Percentiles rank a stretch among this genome's conserved stretches.
These are phyloP conservation scores for Phytophthora pisi DNA, from an alignment of 352 stramenopile genomes.

Conservation along the genomic window DNA sequence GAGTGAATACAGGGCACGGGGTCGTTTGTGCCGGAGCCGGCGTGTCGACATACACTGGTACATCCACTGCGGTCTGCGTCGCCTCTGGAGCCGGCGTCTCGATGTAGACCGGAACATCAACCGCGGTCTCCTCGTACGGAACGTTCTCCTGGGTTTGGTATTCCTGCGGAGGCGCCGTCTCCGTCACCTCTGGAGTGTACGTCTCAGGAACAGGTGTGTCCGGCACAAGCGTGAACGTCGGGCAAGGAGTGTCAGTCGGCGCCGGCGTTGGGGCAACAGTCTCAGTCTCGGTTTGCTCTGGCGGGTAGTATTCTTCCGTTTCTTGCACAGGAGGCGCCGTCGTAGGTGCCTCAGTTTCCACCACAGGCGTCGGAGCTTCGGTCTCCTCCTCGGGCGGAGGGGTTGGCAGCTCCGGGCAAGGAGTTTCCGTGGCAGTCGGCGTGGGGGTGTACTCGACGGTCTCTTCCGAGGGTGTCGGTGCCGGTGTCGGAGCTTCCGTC, in stretches of 20 bases:
- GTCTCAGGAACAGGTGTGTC: conserved; percentile 19
- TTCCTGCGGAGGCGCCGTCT: conserved; percentile 3
- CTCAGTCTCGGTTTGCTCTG: conserved; percentile 16
- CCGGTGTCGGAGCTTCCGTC: conserved; percentile 10
- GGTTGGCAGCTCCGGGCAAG: conserved; percentile 21
- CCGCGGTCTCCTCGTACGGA: conserved; percentile 5
- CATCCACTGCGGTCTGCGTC: conserved; percentile 10
- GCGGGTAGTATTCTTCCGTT: conserved; percentile 5
- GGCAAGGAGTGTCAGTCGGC: conserved; percentile 9
- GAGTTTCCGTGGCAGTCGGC: conserved; percentile 19
- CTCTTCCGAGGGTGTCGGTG: background rate
- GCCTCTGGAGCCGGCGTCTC: background rate
- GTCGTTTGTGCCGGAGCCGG: conserved; percentile 13
- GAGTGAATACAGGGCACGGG: conserved; percentile 14
- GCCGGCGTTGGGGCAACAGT: background rate
- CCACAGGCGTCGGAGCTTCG: background rate
- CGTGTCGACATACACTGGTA: conserved; percentile 3
- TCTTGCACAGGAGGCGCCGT: background rate
- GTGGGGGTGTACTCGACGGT: conserved; percentile 5
- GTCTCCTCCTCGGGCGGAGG: conserved; percentile 5
- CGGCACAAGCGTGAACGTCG: conserved; percentile 11
- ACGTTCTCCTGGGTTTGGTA: background rate
- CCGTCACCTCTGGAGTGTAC: conserved; percentile 14
- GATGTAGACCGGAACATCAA: conserved; percentile 4
- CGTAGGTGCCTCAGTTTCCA: background rate